Percentiles rank a stretch among this genome's conserved stretches.
phyloP scores from a whole-genome alignment of 805 yeast genomes.

The Cyberlindnera lachancei region DNA sequence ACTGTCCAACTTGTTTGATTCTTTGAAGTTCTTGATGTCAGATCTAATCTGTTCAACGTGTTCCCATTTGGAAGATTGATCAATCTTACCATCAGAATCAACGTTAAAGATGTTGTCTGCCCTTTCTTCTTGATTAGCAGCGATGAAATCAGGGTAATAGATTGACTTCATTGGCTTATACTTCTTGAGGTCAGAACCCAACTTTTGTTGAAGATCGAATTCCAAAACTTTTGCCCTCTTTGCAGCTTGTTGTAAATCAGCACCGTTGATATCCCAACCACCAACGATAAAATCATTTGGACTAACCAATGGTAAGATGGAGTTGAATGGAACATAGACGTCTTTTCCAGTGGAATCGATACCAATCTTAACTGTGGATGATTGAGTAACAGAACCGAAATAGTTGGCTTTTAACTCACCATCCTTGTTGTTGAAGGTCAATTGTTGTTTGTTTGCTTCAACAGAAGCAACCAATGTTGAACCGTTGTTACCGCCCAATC shows the following conservation, averaged over 20 bases:
- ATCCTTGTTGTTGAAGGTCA: constrained; percentile 74
- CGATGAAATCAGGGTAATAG: constrained; percentile 95
- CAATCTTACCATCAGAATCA: constrained; percentile 38
- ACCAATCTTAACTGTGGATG: constrained; percentile 86
- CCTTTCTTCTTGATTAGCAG: constrained; percentile 86
- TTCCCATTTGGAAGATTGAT: constrained; percentile 66
- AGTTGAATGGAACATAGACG: constrained; percentile 87
- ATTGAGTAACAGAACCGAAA: constrained; percentile 91
- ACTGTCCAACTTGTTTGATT: constrained; percentile 65
- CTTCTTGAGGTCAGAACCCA: constrained; percentile 53
- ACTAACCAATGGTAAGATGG: constrained; percentile 76
- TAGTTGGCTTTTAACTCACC: constrained; percentile 70
- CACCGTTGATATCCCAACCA: constrained; percentile 90
- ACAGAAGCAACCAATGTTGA: constrained; percentile 81
- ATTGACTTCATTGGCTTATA: constrained; percentile 73
- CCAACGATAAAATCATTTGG: constrained; percentile 88
- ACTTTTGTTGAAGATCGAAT: constrained; percentile 71
- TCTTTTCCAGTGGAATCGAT: constrained; percentile 75
- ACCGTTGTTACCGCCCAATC: constrained; percentile 96
- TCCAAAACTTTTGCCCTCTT: constrained; percentile 83
- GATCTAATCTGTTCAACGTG: constrained; percentile 82
- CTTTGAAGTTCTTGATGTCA: constrained; percentile 76
- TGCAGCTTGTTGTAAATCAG: constrained; percentile 70
- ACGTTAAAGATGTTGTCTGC: constrained; percentile 81
- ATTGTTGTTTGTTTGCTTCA: constrained; percentile 74